Evolutionary conservation across 768 basidiomycete genomes (phyloP).

Genomic region (Phaeotremella fagi): DNA sequence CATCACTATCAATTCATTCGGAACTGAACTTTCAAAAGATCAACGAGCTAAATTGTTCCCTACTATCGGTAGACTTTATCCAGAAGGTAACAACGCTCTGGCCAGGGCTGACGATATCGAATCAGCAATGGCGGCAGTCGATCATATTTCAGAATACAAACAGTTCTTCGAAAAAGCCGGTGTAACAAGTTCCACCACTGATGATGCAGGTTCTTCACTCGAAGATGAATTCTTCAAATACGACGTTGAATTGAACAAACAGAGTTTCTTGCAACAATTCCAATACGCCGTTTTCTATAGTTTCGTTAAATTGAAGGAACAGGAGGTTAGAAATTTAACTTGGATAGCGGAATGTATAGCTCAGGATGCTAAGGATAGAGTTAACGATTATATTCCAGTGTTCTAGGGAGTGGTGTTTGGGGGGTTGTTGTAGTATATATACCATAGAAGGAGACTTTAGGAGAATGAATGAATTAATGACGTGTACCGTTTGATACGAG

Average conservation of each 20-base stretch:
- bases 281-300: conserved; percentile 78
- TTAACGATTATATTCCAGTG: conserved; percentile 89
- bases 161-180: conserved; percentile 71
- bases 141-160: conserved; percentile 82
- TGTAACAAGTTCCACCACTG: conserved; percentile 41
- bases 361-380: conserved; percentile 90
- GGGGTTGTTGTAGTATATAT: background rate
- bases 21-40: conserved; percentile 90
- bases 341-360: conserved; percentile 95
- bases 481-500: background rate
- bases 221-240: conserved; percentile 92
- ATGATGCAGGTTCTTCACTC: conserved; percentile 59
- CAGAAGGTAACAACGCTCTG: conserved; percentile 89
- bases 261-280: conserved; percentile 93
- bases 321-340: conserved; percentile 51
- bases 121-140: conserved; percentile 79
- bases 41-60: conserved; percentile 92
- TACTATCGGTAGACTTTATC: conserved; percentile 84
- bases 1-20: conserved; percentile 98
- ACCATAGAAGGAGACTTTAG: background rate
- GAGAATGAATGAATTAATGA: background rate
- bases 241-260: conserved; percentile 92
- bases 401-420: too few relatives aligned
- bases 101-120: conserved; percentile 94
- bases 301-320: conserved; percentile 63